These are phyloP conservation scores for Aspergillus puulaauensis DNA, from an alignment of 2,329 filamentous ascomycete species.

Conservation along the genomic window DNA sequence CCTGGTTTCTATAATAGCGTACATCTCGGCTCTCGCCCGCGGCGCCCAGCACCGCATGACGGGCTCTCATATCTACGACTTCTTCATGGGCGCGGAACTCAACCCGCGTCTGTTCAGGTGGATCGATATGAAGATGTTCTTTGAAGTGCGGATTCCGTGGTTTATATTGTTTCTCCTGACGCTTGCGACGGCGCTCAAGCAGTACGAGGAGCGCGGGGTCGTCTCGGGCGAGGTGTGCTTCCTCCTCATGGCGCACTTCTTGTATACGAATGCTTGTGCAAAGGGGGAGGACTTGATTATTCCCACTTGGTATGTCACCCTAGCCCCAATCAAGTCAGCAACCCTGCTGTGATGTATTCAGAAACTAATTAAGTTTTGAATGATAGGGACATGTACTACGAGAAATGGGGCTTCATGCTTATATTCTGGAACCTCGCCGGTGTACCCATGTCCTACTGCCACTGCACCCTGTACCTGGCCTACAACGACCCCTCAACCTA, in stretches of 20 bases:
- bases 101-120: conserved; percentile 81
- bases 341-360: no score
- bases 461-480: conserved; percentile 85
- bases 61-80: conserved; percentile 75
- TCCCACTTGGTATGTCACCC: conserved; percentile 65
- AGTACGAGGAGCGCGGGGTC: conserved; percentile 80
- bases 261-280: conserved; percentile 86
- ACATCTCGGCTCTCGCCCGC: conserved; percentile 77
- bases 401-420: conserved; percentile 96
- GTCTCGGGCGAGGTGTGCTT: conserved; percentile 79
- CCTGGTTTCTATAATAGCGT: conserved; percentile 75
- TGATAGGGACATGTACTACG: conserved; percentile 80
- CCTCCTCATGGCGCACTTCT: conserved; percentile 81
- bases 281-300: conserved; percentile 90
- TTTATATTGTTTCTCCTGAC: conserved; percentile 80
- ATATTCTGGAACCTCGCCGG: conserved; percentile 97
- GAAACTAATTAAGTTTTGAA: neutral
- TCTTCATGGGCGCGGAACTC: conserved; percentile 85
- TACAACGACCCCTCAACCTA: conserved; percentile 76
- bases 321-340: no score
- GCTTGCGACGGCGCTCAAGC: conserved; percentile 71
- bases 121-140: conserved; percentile 93
- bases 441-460: conserved; percentile 86
- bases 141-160: conserved; percentile 91
- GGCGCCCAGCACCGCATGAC: conserved; percentile 91